Conservation (phyloP, 1,284 basidiomycete species). For the Ganoderma meredithae region DNA sequence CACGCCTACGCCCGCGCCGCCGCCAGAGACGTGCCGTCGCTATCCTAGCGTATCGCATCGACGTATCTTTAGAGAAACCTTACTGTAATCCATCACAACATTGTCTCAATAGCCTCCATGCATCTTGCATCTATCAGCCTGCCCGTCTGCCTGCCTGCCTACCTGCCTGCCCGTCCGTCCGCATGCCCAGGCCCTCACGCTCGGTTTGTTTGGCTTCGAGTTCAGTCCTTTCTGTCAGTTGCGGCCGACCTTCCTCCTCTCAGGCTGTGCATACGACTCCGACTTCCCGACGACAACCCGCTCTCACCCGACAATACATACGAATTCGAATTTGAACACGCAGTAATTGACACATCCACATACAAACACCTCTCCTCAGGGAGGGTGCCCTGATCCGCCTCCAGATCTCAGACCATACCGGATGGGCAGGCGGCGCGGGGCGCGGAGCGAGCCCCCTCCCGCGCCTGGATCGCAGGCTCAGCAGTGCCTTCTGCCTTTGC, state of each 20-base stretch:
- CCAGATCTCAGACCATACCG: not conserved
- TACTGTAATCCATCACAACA: constrained; percentile 21
- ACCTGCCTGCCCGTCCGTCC: not conserved
- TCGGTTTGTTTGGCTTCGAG: not conserved
- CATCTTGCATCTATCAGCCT: not conserved
- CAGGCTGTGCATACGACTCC: not conserved
- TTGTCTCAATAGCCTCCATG: constrained; percentile 11
- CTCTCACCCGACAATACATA: not conserved
- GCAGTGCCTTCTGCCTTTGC: constrained; percentile 7
- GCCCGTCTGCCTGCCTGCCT: too few relatives aligned
- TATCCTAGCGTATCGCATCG: constrained; percentile 14
- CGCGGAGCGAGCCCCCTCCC: constrained; percentile 1
- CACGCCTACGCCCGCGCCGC: not conserved
- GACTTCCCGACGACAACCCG: not conserved
- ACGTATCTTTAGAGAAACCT: constrained; percentile 16
- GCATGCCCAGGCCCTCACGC: not conserved
- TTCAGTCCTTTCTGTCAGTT: not conserved
- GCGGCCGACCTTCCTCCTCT: not conserved
- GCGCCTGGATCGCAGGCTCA: not conserved
- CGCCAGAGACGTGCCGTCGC: constrained; percentile 9
- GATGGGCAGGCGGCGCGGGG: not conserved
- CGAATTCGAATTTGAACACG: not conserved
- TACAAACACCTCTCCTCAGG: not conserved
- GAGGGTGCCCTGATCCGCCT: constrained; percentile 1
- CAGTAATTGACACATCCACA: not conserved